These are phyloP conservation scores for Mortierella sp. DNA, from an alignment of 371 early-diverging fungal species.

Conservation along the genomic window DNA sequence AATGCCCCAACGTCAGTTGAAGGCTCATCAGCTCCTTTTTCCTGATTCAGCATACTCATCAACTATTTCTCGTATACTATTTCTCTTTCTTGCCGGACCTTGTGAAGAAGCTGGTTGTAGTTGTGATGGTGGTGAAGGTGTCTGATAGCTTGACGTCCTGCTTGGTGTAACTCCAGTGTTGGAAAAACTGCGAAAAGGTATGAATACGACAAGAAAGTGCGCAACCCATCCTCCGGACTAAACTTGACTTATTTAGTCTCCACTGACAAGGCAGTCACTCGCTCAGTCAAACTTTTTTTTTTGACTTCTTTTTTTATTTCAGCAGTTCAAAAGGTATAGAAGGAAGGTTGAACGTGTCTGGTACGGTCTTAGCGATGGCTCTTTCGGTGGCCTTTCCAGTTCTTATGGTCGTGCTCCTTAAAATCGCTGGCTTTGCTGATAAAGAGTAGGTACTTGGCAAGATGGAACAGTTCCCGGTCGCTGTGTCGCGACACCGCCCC, in stretches of 20 bases:
- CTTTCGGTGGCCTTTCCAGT: constrained; percentile 54
- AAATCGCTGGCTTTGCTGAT: constrained; percentile 63
- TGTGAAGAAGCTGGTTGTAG: neutral
- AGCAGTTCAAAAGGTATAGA: neutral
- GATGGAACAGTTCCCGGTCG: constrained; percentile 66
- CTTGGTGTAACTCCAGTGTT: neutral
- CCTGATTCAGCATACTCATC: neutral
- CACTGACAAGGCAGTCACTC: neutral
- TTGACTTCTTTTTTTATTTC: neutral
- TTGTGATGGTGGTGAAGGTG: neutral
- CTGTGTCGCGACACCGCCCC: constrained; percentile 58
- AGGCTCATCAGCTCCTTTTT: neutral
- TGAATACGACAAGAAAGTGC: neutral
- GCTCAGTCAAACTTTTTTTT: neutral
- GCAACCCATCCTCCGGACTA: neutral
- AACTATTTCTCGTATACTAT: neutral
- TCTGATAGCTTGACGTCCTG: neutral
- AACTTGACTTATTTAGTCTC: neutral
- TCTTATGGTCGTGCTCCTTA: constrained; percentile 65
- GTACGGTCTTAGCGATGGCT: neutral
- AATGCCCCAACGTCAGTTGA: neutral
- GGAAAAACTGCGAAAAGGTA: neutral
- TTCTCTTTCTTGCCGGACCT: neutral
- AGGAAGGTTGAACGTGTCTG: no score
- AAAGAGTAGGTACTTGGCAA: constrained; percentile 66